These are phyloP conservation scores for Dimocarpus longan DNA, from an alignment of 345 rosid genomes.

Conservation along the genomic window DNA sequence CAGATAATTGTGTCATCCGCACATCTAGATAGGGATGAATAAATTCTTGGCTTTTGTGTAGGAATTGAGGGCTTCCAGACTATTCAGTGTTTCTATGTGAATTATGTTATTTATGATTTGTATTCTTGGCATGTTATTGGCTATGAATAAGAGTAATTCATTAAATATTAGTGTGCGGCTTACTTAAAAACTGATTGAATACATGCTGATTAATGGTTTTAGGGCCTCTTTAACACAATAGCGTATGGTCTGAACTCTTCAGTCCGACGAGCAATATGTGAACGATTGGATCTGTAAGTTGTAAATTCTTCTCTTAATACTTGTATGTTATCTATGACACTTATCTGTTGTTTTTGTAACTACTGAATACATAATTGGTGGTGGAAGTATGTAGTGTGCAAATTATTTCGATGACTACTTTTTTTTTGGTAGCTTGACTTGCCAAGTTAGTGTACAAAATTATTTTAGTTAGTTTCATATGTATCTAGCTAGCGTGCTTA, in stretches of 20 bases:
- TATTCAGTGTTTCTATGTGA: neutral
- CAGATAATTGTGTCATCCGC: neutral
- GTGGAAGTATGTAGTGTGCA: neutral
- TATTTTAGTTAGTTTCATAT: neutral
- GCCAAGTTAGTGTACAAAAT: neutral
- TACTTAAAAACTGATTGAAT: neutral
- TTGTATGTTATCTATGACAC: neutral
- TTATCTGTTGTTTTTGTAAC: neutral
- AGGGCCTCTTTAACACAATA: conserved; percentile 96
- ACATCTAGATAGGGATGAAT: neutral
- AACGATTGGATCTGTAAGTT: conserved; percentile 88
- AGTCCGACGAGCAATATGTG: conserved; percentile 78
- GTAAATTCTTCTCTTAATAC: conserved; percentile 4
- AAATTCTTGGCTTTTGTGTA: neutral
- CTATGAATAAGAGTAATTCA: neutral
- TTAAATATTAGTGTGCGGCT: conserved; percentile 3
- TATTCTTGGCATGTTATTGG: neutral
- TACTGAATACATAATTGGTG: neutral
- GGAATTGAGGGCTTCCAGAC: neutral
- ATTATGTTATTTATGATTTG: neutral
- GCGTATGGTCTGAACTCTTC: conserved; percentile 95
- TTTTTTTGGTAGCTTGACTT: neutral
- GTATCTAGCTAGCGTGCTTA: neutral
- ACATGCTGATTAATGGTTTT: conserved; percentile 12
- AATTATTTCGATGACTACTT: neutral